Percentiles rank a stretch among this genome's conserved stretches.
Conservation (phyloP, 73 alveolate species). For the Tetrahymena malaccensis region DNA sequence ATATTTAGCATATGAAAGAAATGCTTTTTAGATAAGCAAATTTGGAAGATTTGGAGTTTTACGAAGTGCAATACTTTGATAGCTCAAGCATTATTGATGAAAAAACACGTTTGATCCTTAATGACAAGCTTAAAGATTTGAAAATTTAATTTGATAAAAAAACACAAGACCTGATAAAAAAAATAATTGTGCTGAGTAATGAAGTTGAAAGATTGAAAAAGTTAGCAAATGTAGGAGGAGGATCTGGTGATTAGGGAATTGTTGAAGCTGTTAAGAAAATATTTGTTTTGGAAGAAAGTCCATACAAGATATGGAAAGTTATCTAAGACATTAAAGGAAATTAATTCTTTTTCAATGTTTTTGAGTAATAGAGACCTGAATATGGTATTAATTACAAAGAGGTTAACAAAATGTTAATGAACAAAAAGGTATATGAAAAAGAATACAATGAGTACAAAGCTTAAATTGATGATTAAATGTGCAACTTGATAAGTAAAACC, state of each 20-base stretch:
- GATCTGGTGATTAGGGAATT: not conserved
- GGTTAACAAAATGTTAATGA: slow-evolving; percentile 23
- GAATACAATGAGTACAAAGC: slow-evolving; percentile 25
- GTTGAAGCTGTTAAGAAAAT: slow-evolving; percentile 2
- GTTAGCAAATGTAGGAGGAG: not conserved
- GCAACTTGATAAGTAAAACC: not conserved
- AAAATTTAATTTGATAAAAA: slow-evolving; percentile 23
- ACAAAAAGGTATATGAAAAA: slow-evolving; percentile 31
- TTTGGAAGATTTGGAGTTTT: slow-evolving; percentile 31
- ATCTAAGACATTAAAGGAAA: slow-evolving; percentile 22
- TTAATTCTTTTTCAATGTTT: slow-evolving; percentile 11
- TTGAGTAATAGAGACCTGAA: slow-evolving; percentile 22
- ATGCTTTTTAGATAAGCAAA: slow-evolving; percentile 11
- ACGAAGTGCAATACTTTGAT: slow-evolving; percentile 32
- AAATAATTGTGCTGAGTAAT: not conserved
- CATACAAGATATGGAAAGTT: slow-evolving; percentile 26
- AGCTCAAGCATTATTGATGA: slow-evolving; percentile 24
- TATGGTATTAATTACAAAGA: slow-evolving; percentile 31
- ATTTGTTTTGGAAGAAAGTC: slow-evolving; percentile 5
- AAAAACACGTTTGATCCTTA: slow-evolving; percentile 11
- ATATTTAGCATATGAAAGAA: slow-evolving; percentile 30
- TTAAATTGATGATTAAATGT: slow-evolving; percentile 16
- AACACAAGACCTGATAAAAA: slow-evolving; percentile 14
- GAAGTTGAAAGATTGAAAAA: slow-evolving; percentile 5
- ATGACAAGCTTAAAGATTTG: slow-evolving; percentile 7